Base-by-base conservation (phyloP, 352 stramenopile species). In the Phytophthora gonapodyides region DNA sequence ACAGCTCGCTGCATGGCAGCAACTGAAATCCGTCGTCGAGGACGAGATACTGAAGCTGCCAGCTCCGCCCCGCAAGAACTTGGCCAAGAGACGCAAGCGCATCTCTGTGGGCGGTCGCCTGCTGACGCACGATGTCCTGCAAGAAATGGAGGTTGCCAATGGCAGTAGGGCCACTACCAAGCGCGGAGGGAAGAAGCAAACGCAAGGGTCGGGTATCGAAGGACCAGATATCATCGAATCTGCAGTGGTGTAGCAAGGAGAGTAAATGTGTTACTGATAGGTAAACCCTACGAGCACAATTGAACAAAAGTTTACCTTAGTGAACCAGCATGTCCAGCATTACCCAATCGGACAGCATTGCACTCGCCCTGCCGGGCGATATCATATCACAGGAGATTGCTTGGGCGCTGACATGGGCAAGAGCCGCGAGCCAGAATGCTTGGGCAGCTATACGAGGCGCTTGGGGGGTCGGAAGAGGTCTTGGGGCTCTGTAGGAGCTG, bases 11-110 rank as follows among this genome's bases (percentile, higher is more conserved):
- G 15, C 46, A 7, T 53, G 46, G 46, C 46, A 33, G n/a, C 46
- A 53, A 2, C 11, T 42, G 33, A 53, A 53, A 30, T 3, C 46
- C 7, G 10, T 53, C n/a, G 46, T 53, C 4, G 46, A 53, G 30
- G 8, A 37, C 16, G 46, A 53, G 9, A 53, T 40, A n/a, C 16
- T 43, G 16, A 53, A 10, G 33, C 15, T 53, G 16, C 46, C 31
- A 41, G n/a, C 16, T 2, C 15, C 46, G 15, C 16, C 31, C 3
- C 3, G 44, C 44, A 53, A 53, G 33, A 13, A 42, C 7, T 13
- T n/a, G 9, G 11, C 10, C 15, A 19, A 42, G 33, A 53, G 34
- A 17, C 46, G 46, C 6, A 53, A 43, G 19, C 46, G 11, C 7
- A 17, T 53, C 2, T 43, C 16, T 19, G 31, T 53, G 11, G 46